Evolutionary conservation across 495 filamentous ascomycete species (phyloP).

Genomic region (Penicillium argentinense): DNA sequence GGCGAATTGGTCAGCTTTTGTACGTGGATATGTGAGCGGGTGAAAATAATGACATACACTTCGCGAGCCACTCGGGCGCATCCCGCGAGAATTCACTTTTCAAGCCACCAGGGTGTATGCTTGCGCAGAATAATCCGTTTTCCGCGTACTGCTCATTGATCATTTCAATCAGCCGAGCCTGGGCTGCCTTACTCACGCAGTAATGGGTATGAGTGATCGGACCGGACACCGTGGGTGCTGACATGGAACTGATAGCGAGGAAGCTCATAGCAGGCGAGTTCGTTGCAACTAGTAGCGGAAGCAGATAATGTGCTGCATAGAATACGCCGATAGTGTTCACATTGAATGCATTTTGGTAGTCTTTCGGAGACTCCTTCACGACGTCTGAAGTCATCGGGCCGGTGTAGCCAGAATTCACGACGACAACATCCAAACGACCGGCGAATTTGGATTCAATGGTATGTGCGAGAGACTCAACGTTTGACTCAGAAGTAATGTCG

Average conservation of each 20-base stretch:
- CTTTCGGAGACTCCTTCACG: conserved; percentile 24
- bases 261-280: conserved; percentile 27
- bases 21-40: background rate
- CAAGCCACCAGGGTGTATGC: conserved; percentile 50
- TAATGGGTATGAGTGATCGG: conserved; percentile 28
- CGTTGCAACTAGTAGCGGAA: conserved; percentile 36
- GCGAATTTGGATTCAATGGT: conserved; percentile 21
- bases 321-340: conserved; percentile 45
- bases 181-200: conserved; percentile 40
- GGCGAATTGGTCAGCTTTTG: background rate
- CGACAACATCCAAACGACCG: conserved; percentile 40
- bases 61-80: conserved; percentile 20
- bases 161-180: conserved; percentile 43
- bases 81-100: conserved; percentile 34
- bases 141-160: conserved; percentile 40
- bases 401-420: conserved; percentile 43
- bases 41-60: conserved; percentile 14
- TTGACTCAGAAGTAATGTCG: conserved; percentile 41
- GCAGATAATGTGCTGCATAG: conserved; percentile 37
- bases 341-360: conserved; percentile 42
- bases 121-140: conserved; percentile 39
- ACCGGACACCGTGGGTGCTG: conserved; percentile 22
- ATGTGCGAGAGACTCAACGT: conserved; percentile 33
- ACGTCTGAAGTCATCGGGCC: conserved; percentile 31
- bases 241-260: conserved; percentile 29